These are phyloP conservation scores for Xylariales sp. DNA, from an alignment of 2,329 filamentous ascomycete genomes.

Conservation along the genomic window DNA sequence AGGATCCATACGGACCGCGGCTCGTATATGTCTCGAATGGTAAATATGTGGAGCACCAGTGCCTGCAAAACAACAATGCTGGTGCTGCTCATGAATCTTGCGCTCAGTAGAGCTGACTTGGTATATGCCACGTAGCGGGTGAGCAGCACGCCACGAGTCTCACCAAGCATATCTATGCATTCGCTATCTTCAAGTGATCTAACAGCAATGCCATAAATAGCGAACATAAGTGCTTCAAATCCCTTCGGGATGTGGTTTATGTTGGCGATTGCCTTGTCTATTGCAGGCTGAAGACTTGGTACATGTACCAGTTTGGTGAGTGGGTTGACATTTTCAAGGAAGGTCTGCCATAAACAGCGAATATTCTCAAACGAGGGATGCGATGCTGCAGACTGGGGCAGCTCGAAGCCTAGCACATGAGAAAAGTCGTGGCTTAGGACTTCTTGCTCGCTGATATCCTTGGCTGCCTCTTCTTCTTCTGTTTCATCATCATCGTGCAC, in stretches of 20 bases:
- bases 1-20: conserved; percentile 46
- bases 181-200: conserved; percentile 36
- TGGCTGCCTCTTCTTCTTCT: conserved; percentile 11
- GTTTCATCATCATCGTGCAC: conserved; percentile 14
- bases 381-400: background rate
- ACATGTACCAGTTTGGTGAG: conserved; percentile 2
- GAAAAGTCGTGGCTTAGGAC: conserved; percentile 17
- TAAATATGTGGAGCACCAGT: conserved; percentile 40
- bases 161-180: conserved; percentile 30
- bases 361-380: conserved; percentile 4
- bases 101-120: conserved; percentile 44
- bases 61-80: conserved; percentile 50
- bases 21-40: conserved; percentile 34
- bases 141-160: conserved; percentile 28
- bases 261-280: background rate
- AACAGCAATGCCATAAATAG: conserved; percentile 34
- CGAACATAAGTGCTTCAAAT: conserved; percentile 25
- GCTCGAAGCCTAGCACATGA: conserved; percentile 16
- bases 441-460: conserved; percentile 13
- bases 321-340: conserved; percentile 3
- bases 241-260: background rate
- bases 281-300: conserved; percentile 2
- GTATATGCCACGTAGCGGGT: conserved; percentile 34
- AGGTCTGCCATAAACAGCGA: conserved; percentile 3
- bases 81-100: conserved; percentile 44